These are phyloP conservation scores for Xylariomycetidae sp. DNA, from an alignment of 2,329 filamentous ascomycete species.

Conservation along the genomic window DNA sequence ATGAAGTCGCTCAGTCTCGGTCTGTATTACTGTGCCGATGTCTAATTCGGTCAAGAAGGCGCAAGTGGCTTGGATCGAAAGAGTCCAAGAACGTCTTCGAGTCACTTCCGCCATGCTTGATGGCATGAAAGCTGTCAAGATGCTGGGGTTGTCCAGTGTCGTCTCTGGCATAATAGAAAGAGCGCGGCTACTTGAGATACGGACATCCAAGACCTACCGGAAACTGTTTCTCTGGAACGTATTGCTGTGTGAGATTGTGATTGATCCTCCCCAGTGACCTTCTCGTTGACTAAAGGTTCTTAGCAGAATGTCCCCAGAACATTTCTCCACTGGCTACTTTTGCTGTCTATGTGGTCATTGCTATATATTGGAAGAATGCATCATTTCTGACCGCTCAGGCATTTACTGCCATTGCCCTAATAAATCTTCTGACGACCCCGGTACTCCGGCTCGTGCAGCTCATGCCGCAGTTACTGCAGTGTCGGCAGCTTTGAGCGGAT, in stretches of 20 bases:
- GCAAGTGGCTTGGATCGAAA: neutral
- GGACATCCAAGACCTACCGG: neutral
- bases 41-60: neutral
- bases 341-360: neutral
- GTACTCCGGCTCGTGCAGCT: neutral
- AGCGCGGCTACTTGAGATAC: neutral
- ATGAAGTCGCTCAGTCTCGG: neutral
- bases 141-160: neutral
- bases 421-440: neutral
- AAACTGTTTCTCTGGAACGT: neutral
- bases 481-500: neutral
- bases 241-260: neutral
- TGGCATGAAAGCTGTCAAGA: neutral
- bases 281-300: too few relatives aligned
- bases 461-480: neutral
- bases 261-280: too few relatives aligned
- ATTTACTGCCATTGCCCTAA: neutral
- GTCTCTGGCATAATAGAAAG: neutral
- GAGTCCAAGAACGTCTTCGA: neutral
- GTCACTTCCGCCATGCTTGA: neutral
- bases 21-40: neutral
- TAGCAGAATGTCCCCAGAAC: neutral
- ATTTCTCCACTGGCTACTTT: neutral
- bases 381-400: neutral
- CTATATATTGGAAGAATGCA: neutral